A percentile compares a stretch with the other conserved stretches of the same genome.
Evolutionary conservation across 192 early-diverging fungal species (phyloP).

Genomic region (Gonapodya sp.): DNA sequence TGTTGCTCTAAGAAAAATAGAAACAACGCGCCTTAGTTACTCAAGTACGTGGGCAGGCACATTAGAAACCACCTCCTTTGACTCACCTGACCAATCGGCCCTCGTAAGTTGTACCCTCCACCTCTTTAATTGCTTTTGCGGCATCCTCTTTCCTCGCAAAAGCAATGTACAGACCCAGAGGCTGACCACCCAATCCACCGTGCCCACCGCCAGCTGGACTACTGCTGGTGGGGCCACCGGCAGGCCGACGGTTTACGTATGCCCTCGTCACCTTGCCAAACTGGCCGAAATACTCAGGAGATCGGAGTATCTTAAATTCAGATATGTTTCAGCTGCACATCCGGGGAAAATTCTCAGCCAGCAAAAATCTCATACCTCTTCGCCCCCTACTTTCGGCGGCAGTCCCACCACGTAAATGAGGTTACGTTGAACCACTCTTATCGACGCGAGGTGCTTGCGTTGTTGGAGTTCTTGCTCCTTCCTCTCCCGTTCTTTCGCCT

Average conservation of each 20-base stretch:
- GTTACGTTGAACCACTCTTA: constrained; percentile 93
- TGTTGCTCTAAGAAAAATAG: constrained; percentile 54
- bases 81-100: constrained; percentile 67
- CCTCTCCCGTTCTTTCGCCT: constrained; percentile 81
- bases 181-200: constrained; percentile 23
- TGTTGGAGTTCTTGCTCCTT: constrained; percentile 76
- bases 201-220: constrained; percentile 24
- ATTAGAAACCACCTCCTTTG: constrained; percentile 5
- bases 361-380: constrained; percentile 56
- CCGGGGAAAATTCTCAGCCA: neutral
- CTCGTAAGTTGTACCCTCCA: constrained; percentile 83
- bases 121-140: constrained; percentile 78
- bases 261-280: constrained; percentile 93
- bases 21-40: neutral
- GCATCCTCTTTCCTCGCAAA: constrained; percentile 89
- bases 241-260: constrained; percentile 74
- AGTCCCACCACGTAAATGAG: constrained; percentile 94
- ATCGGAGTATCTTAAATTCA: constrained; percentile 55
- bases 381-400: constrained; percentile 71
- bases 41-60: no score
- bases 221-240: constrained; percentile 40
- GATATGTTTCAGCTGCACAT: no score
- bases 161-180: constrained; percentile 82
- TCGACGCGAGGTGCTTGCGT: constrained; percentile 72
- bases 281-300: constrained; percentile 93